Percentiles rank a stretch among this genome's conserved stretches.
These are phyloP conservation scores for Kazachstania sp. DNA, from an alignment of 1,139 yeast species.

Conservation along the genomic window DNA sequence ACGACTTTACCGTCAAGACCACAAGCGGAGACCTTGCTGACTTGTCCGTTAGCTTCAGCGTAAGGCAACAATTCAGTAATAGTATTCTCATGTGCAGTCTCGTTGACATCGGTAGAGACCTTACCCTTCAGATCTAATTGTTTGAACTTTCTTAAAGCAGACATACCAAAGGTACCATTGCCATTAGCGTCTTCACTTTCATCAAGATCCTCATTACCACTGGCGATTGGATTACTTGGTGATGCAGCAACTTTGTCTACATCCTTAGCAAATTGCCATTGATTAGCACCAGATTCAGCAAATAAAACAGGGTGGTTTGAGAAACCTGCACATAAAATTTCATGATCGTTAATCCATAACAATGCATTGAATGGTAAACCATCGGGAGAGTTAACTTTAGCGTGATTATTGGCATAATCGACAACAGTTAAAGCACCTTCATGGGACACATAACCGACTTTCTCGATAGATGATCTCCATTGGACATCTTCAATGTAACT, in stretches of 20 bases:
- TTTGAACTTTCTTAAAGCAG: slow-evolving; percentile 91
- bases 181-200: slow-evolving; percentile 43
- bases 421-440: slow-evolving; percentile 71
- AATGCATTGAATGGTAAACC: slow-evolving; percentile 76
- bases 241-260: slow-evolving; percentile 49
- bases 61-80: slow-evolving; percentile 56
- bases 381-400: slow-evolving; percentile 64
- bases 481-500: slow-evolving; percentile 92
- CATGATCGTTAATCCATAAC: slow-evolving; percentile 55
- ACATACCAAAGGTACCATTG: slow-evolving; percentile 56
- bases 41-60: slow-evolving; percentile 34
- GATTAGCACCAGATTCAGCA: slow-evolving; percentile 52
- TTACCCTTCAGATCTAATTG: slow-evolving; percentile 93
- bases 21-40: slow-evolving; percentile 54
- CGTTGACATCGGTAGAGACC: slow-evolving; percentile 40
- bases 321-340: slow-evolving; percentile 83
- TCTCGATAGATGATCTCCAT: slow-evolving; percentile 73
- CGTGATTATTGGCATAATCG: slow-evolving; percentile 37
- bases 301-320: slow-evolving; percentile 87
- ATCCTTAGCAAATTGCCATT: slow-evolving; percentile 56
- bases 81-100: slow-evolving; percentile 86
- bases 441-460: slow-evolving; percentile 70
- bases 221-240: slow-evolving; percentile 29
- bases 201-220: slow-evolving; percentile 40
- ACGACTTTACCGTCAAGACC: slow-evolving; percentile 91